Evolutionary conservation across 106 monocot species (phyloP).

Genomic region (Apostasia ramifera): DNA sequence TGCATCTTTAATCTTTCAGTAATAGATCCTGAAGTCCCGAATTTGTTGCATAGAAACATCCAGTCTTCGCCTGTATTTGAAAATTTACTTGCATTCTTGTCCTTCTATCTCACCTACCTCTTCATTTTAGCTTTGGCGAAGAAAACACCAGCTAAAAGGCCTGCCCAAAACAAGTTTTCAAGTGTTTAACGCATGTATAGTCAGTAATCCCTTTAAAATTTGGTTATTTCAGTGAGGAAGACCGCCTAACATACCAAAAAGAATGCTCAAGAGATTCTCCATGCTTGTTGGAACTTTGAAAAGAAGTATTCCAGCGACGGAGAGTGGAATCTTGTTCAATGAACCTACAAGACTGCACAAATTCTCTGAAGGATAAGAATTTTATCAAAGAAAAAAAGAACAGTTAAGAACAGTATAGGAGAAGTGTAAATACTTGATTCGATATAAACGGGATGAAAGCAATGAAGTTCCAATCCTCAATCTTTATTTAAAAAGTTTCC

Average conservation of each 20-base stretch:
- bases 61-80: too few species aligned
- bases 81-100: too few species aligned
- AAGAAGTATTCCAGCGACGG: conserved; percentile 74
- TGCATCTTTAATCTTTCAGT: too few species aligned
- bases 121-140: conserved; percentile 89
- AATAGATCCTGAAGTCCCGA: too few species aligned
- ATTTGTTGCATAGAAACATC: too few species aligned
- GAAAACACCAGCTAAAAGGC: conserved; percentile 81
- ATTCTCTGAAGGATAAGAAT: conserved; percentile 3
- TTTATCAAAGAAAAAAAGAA: background rate
- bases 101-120: background rate
- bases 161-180: conserved; percentile 17
- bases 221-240: background rate
- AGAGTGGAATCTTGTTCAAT: conserved; percentile 90
- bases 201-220: too few species aligned
- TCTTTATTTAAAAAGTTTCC: too few species aligned
- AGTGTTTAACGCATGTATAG: background rate
- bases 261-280: conserved; percentile 73
- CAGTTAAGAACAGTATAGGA: background rate
- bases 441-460: background rate
- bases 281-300: conserved; percentile 85
- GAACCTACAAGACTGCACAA: conserved; percentile 80
- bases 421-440: background rate
- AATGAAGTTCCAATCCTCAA: too few species aligned
- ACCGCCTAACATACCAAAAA: conserved; percentile 55